A percentile compares a stretch with the other conserved stretches of the same genome.
Conservation (phyloP, 768 basidiomycete genomes). For the Lentinula boryana region DNA sequence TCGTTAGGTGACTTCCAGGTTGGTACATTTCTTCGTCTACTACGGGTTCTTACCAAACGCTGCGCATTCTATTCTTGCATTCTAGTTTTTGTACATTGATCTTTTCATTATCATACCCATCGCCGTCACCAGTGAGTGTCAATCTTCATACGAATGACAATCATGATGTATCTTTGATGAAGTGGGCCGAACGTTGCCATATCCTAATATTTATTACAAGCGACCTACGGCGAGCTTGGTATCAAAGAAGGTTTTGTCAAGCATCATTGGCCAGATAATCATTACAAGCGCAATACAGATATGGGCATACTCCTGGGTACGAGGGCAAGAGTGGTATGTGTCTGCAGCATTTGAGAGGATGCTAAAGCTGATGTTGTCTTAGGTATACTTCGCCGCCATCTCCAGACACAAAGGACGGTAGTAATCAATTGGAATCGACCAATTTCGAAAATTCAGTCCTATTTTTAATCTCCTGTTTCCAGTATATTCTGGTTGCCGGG, state of each 20-base stretch:
- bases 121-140: constrained; percentile 83
- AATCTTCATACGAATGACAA: background rate
- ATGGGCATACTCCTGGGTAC: constrained; percentile 88
- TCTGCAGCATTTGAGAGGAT: background rate
- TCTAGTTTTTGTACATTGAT: constrained; percentile 93
- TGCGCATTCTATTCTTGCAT: constrained; percentile 10
- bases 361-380: background rate
- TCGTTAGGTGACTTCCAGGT: constrained; percentile 97
- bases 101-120: constrained; percentile 97
- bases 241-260: constrained; percentile 90
- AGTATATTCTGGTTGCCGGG: constrained; percentile 94
- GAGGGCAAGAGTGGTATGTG: constrained; percentile 73
- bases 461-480: constrained; percentile 95
- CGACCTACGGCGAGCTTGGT: constrained; percentile 94
- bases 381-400: constrained; percentile 77
- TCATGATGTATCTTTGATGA: constrained; percentile 6
- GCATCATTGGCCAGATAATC: constrained; percentile 88
- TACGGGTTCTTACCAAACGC: background rate
- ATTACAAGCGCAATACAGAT: constrained; percentile 79
- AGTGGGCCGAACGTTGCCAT: constrained; percentile 97
- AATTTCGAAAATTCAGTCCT: constrained; percentile 92
- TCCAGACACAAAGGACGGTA: constrained; percentile 39
- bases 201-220: constrained; percentile 78
- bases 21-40: constrained; percentile 12
- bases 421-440: constrained; percentile 70